Evolutionary conservation across 805 yeast genomes (phyloP).

Genomic region (Pichia nakasei): DNA sequence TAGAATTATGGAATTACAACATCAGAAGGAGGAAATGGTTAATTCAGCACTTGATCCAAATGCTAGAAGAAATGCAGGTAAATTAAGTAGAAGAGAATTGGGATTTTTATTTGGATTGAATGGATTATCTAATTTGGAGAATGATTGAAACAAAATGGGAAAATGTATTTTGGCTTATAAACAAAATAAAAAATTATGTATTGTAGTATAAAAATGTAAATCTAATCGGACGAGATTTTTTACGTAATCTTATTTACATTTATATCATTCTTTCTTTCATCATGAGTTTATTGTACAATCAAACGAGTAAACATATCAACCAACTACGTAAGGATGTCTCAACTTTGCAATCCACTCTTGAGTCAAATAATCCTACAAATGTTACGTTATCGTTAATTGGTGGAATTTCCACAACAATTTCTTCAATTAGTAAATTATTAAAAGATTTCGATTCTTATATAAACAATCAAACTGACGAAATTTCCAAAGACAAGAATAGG

Average conservation of each 20-base stretch:
- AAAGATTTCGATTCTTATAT: slow-evolving; percentile 35
- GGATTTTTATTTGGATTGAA: slow-evolving; percentile 62
- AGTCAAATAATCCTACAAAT: too few species aligned
- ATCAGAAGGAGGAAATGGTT: slow-evolving; percentile 66
- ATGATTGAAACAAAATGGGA: slow-evolving; percentile 1
- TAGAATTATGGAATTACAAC: slow-evolving; percentile 75
- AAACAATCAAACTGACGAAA: slow-evolving; percentile 47
- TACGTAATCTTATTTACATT: too few species aligned
- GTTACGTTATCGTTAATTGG: slow-evolving; percentile 40
- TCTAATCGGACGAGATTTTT: too few species aligned
- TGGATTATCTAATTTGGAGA: slow-evolving; percentile 19
- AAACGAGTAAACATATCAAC: slow-evolving; percentile 79
- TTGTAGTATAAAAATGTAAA: too few species aligned
- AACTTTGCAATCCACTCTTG: too few species aligned
- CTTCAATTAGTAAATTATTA: slow-evolving; percentile 66
- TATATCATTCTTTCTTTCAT: too few species aligned
- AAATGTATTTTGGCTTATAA: too few species aligned
- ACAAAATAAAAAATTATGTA: too few species aligned
- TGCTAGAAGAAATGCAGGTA: slow-evolving; percentile 54
- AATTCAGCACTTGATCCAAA: slow-evolving; percentile 77
- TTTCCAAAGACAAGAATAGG: slow-evolving; percentile 48
- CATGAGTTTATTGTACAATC: slow-evolving; percentile 79
- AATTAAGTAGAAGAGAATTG: slow-evolving; percentile 59
- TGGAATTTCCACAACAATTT: slow-evolving; percentile 69
- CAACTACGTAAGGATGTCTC: slow-evolving; percentile 61